A percentile compares a stretch with the other conserved stretches of the same genome.
phyloP scores from a whole-genome alignment of 2,329 filamentous ascomycete species.

The Cadophora sp. region DNA sequence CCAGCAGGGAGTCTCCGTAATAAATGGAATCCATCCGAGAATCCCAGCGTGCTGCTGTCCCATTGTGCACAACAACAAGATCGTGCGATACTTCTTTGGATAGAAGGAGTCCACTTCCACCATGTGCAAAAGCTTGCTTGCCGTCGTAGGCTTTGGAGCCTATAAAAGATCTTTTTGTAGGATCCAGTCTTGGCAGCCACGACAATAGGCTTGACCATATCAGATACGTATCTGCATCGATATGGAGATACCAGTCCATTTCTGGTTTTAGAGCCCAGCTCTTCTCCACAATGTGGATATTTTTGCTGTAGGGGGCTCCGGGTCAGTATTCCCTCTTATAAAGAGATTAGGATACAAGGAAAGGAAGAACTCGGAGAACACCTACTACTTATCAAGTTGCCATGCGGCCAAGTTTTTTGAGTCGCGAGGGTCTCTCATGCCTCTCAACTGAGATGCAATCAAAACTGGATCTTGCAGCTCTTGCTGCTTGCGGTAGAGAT shows the following conservation, averaged over 20 bases:
- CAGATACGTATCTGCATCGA: slow-evolving; percentile 65
- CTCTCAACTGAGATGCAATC: slow-evolving; percentile 49
- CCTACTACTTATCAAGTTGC: slow-evolving; percentile 62
- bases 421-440: slow-evolving; percentile 37
- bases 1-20: slow-evolving; percentile 60
- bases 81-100: slow-evolving; percentile 58
- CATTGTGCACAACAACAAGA: slow-evolving; percentile 52
- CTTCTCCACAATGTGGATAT: slow-evolving; percentile 64
- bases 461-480: slow-evolving; percentile 53
- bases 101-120: slow-evolving; percentile 61
- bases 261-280: slow-evolving; percentile 56
- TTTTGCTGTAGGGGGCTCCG: slow-evolving; percentile 49
- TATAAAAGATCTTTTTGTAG: slow-evolving; percentile 53
- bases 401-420: slow-evolving; percentile 51
- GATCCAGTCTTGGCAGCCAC: slow-evolving; percentile 28
- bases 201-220: slow-evolving; percentile 56
- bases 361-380: background rate
- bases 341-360: background rate
- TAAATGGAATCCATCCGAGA: slow-evolving; percentile 49
- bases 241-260: slow-evolving; percentile 64
- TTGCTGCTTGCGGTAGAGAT: slow-evolving; percentile 50
- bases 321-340: background rate
- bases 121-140: slow-evolving; percentile 58
- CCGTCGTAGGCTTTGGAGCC: slow-evolving; percentile 56
- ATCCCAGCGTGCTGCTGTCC: slow-evolving; percentile 57